Percentiles rank a stretch among this genome's conserved stretches.
phyloP scores from a whole-genome alignment of 2,329 filamentous ascomycete genomes.

The Periglandula ipomoeae region DNA sequence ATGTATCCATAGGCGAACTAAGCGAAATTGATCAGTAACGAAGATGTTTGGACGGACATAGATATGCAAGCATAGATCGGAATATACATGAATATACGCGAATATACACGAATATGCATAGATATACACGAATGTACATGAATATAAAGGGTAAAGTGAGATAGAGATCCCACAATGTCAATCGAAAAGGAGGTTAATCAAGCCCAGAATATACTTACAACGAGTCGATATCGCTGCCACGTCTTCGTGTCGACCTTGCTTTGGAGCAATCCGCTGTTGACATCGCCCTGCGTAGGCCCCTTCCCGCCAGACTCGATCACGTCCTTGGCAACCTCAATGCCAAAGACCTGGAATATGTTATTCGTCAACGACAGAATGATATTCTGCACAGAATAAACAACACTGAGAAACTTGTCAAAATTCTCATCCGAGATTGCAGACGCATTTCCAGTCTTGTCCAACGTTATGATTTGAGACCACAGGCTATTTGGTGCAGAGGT shows the following conservation, averaged over 20 bases:
- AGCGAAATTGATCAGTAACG: neutral
- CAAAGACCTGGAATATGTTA: conserved; percentile 20
- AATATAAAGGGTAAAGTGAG: no score
- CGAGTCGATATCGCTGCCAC: conserved; percentile 16
- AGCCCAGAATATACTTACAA: conserved; percentile 16
- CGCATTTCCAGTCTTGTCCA: conserved; percentile 5
- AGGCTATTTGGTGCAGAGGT: conserved; percentile 17
- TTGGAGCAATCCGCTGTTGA: conserved; percentile 1
- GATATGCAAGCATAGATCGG: no score
- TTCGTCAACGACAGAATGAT: conserved; percentile 18
- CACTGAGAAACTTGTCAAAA: neutral
- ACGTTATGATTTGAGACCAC: conserved; percentile 15
- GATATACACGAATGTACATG: no score
- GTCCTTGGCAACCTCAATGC: conserved; percentile 19
- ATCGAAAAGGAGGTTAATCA: neutral
- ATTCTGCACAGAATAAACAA: conserved; percentile 7
- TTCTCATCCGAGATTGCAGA: conserved; percentile 5
- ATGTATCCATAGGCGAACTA: conserved; percentile 28
- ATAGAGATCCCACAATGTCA: no score
- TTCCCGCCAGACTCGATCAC: conserved; percentile 2
- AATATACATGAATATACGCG: no score
- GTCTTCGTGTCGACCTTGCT: conserved; percentile 13
- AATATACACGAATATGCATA: no score
- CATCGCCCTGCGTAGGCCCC: neutral
- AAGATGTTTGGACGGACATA: neutral